These are phyloP conservation scores for Irpex rosettiformis DNA, from an alignment of 1,284 basidiomycete genomes.

Conservation along the genomic window DNA sequence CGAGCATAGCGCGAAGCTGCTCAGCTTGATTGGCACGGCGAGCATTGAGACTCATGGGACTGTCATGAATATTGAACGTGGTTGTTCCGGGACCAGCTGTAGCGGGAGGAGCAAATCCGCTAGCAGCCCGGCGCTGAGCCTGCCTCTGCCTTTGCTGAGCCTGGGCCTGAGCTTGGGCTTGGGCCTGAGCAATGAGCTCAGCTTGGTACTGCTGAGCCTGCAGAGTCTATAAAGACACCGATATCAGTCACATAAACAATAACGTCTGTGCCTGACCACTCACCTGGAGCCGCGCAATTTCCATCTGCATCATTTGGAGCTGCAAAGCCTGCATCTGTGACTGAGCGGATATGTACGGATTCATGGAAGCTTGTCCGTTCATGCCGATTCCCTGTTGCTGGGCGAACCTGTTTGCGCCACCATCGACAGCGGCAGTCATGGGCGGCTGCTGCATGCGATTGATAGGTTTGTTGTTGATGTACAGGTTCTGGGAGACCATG, in stretches of 20 bases:
- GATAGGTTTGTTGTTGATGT: slow-evolving; percentile 32
- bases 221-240: slow-evolving; percentile 18
- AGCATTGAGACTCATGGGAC: slow-evolving; percentile 42
- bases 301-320: slow-evolving; percentile 79
- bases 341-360: slow-evolving; percentile 42
- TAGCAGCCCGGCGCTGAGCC: slow-evolving; percentile 42
- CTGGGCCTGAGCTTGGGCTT: slow-evolving; percentile 27
- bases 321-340: slow-evolving; percentile 58
- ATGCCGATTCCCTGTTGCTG: slow-evolving; percentile 49
- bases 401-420: slow-evolving; percentile 57
- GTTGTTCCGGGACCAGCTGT: slow-evolving; percentile 64
- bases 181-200: slow-evolving; percentile 48
- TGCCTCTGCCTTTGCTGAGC: slow-evolving; percentile 22
- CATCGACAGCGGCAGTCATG: slow-evolving; percentile 69
- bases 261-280: slow-evolving; percentile 22
- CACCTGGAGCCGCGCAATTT: slow-evolving; percentile 76
- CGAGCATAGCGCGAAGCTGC: slow-evolving; percentile 55
- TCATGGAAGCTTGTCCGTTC: slow-evolving; percentile 51
- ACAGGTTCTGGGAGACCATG: slow-evolving; percentile 44
- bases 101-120: slow-evolving; percentile 56
- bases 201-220: slow-evolving; percentile 62
- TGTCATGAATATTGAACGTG: slow-evolving; percentile 48
- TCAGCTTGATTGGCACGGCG: slow-evolving; percentile 68
- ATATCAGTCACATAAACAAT: not conserved
- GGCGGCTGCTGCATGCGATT: slow-evolving; percentile 42